A percentile compares a stretch with the other conserved stretches of the same genome.
Evolutionary conservation across 768 basidiomycete species (phyloP).

Genomic region (Solioccasus polychromus): DNA sequence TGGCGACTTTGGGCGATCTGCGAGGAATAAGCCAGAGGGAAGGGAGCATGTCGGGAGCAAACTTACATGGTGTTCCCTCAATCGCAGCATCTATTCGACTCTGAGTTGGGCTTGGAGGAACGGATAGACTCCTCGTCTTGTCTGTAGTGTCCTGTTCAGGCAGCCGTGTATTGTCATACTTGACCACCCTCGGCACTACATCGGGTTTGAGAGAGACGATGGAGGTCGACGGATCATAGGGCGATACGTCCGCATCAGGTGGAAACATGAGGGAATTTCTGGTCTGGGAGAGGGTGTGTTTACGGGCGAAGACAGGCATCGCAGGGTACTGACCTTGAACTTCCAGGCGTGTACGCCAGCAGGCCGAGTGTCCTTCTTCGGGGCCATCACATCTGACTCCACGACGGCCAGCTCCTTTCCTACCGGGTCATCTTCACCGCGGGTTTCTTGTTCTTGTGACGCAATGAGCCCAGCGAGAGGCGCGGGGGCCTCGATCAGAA

Average conservation of each 20-base stretch:
- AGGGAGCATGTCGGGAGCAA: neutral
- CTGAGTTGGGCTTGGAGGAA: conserved; percentile 84
- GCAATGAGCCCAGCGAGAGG: conserved; percentile 56
- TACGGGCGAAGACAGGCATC: neutral
- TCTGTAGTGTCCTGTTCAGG: conserved; percentile 61
- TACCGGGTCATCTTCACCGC: conserved; percentile 24
- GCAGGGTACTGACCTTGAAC: conserved; percentile 56
- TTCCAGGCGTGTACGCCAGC: conserved; percentile 80
- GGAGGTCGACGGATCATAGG: conserved; percentile 53
- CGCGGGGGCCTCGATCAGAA: conserved; percentile 59
- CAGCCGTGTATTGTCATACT: conserved; percentile 79
- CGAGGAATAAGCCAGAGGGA: conserved; percentile 8
- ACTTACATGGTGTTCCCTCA: conserved; percentile 84
- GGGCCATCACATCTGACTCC: conserved; percentile 74
- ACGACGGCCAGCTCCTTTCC: conserved; percentile 21
- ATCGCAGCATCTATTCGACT: conserved; percentile 93
- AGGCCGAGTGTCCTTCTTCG: conserved; percentile 65
- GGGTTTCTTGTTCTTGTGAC: conserved; percentile 25
- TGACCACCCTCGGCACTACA: conserved; percentile 60
- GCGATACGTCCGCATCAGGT: conserved; percentile 85
- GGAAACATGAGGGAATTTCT: conserved; percentile 95
- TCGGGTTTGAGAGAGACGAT: conserved; percentile 29
- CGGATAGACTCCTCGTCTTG: conserved; percentile 43
- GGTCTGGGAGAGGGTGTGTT: conserved; percentile 46
- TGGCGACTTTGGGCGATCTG: conserved; percentile 66